Evolutionary conservation across 2,329 filamentous ascomycete species (phyloP).

Genomic region (Alternaria sp.): DNA sequence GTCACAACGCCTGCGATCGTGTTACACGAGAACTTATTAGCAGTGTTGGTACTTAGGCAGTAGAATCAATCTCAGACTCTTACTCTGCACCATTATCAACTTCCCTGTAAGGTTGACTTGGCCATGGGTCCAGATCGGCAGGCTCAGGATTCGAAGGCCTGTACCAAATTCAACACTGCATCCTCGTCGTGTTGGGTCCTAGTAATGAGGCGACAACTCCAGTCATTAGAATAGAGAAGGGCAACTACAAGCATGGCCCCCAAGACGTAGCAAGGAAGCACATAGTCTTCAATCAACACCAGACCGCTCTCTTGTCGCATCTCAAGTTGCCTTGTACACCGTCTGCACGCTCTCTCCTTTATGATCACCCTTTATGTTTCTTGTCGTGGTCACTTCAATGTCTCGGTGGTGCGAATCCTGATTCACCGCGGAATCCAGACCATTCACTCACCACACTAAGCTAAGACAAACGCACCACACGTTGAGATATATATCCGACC

Average conservation of each 20-base stretch:
- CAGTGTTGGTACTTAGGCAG: not conserved
- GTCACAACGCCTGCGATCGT: not conserved
- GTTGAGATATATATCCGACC: not conserved
- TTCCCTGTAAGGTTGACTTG: not conserved
- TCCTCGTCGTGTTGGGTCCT: not conserved
- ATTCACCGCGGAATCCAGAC: not conserved
- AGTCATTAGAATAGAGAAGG: not conserved
- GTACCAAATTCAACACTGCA: not conserved
- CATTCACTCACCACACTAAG: not conserved
- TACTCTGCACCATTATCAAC: not conserved
- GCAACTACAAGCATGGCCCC: not conserved
- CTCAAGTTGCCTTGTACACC: not conserved
- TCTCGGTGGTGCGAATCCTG: not conserved
- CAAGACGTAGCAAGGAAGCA: not conserved
- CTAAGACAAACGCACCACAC: not conserved
- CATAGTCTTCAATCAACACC: not conserved
- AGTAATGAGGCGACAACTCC: not conserved
- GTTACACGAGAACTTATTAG: not conserved
- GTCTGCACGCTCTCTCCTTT: not conserved
- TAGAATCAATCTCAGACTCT: not conserved
- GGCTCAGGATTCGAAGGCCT: not conserved
- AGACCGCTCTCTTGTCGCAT: not conserved
- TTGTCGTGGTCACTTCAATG: not conserved
- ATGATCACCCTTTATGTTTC: not conserved
- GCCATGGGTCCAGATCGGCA: not conserved